Conservation (phyloP, 805 yeast species). For the Myxozyma lipomycoides region DNA sequence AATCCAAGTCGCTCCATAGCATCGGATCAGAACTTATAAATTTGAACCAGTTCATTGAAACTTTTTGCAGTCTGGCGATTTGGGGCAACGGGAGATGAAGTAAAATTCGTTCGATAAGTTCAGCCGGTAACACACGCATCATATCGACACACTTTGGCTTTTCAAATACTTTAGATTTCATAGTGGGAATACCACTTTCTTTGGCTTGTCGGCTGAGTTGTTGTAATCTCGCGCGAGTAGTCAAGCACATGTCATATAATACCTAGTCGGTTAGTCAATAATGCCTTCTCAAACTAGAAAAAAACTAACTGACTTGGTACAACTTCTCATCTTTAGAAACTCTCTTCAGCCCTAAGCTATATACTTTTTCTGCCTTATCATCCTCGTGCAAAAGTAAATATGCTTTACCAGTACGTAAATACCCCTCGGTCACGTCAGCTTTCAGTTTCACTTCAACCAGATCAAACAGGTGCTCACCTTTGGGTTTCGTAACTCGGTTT, state of each 20-base stretch:
- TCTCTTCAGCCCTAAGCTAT: slow-evolving; percentile 2
- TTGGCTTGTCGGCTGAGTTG: no score
- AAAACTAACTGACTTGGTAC: no score
- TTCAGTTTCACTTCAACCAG: neutral
- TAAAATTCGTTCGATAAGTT: slow-evolving; percentile 8
- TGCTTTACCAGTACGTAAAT: slow-evolving; percentile 14
- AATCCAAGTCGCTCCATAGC: slow-evolving; percentile 14
- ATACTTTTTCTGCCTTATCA: slow-evolving; percentile 3
- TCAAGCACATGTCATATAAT: no score
- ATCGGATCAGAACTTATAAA: neutral
- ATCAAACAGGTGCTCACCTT: neutral
- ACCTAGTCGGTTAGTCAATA: no score
- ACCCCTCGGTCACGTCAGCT: slow-evolving; percentile 4
- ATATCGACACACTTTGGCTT: neutral
- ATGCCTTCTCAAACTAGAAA: no score
- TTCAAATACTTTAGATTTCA: no score
- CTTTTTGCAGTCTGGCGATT: slow-evolving; percentile 2
- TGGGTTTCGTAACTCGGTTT: slow-evolving; percentile 1
- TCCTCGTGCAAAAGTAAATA: slow-evolving; percentile 5
- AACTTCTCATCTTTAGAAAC: slow-evolving; percentile 3
- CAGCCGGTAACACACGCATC: slow-evolving; percentile 11
- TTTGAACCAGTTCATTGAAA: slow-evolving; percentile 7
- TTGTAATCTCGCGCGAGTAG: no score
- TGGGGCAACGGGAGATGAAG: slow-evolving; percentile 5
- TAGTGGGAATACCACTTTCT: no score